Evolutionary conservation across 305 asterid species (phyloP).

Genomic region (Fraxinus sp.): DNA sequence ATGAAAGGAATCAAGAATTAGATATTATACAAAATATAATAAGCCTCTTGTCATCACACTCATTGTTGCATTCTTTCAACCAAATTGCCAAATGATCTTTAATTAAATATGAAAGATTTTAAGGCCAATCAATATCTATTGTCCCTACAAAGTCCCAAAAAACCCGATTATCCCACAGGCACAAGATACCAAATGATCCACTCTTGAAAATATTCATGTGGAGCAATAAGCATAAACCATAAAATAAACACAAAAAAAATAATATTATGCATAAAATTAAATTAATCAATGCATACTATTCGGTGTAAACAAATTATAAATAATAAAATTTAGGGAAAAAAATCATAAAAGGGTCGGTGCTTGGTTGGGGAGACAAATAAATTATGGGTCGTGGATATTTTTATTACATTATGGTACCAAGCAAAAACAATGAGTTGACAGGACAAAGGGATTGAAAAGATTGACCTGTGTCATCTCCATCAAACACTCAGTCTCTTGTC

Average conservation of each 20-base stretch:
- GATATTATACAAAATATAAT: conserved; percentile 25
- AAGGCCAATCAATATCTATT: conserved; percentile 20
- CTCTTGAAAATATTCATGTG: conserved; percentile 6
- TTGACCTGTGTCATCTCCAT: conserved; percentile 68
- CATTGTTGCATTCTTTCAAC: conserved; percentile 56
- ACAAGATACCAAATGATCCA: conserved; percentile 44
- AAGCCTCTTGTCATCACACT: conserved; percentile 42
- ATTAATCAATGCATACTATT: conserved; percentile 16
- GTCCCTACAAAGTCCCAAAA: conserved; percentile 45
- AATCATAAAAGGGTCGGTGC: conserved; percentile 4
- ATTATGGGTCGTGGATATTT: background rate
- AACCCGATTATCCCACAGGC: conserved; percentile 42
- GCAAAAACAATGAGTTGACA: conserved; percentile 44
- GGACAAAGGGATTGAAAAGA: conserved; percentile 46
- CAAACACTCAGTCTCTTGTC: conserved; percentile 46
- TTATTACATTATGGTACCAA: background rate
- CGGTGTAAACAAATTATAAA: conserved; percentile 6
- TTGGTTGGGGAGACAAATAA: background rate
- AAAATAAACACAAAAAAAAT: background rate
- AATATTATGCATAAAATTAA: background rate
- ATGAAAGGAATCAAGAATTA: conserved; percentile 21
- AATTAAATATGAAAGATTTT: conserved; percentile 14
- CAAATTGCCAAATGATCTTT: conserved; percentile 30
- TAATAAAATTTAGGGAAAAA: background rate
- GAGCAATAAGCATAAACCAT: background rate